Evolutionary conservation across 2,329 filamentous ascomycete species (phyloP).

Genomic region (Diaporthe ampelina): DNA sequence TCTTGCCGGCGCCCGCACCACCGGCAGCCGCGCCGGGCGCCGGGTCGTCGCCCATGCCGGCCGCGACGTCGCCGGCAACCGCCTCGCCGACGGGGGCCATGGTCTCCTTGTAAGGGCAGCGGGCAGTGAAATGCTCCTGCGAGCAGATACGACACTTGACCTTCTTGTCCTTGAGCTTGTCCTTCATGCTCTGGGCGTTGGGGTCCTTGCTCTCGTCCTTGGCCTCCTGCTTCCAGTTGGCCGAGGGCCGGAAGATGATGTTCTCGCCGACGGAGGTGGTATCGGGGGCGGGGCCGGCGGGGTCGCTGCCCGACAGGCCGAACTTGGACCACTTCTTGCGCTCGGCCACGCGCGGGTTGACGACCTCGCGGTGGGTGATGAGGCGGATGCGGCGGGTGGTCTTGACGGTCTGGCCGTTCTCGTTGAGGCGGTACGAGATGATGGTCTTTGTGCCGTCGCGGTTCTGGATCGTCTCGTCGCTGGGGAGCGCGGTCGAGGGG

Average conservation of each 20-base stretch:
- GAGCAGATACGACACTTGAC: slow-evolving; percentile 99
- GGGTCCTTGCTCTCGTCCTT: slow-evolving; percentile 81
- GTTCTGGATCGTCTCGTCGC: slow-evolving; percentile 91
- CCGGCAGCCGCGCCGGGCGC: slow-evolving; percentile 61
- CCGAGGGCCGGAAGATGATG: slow-evolving; percentile 93
- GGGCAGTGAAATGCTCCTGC: slow-evolving; percentile 98
- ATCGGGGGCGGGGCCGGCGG: slow-evolving; percentile 84
- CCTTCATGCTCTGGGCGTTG: slow-evolving; percentile 81
- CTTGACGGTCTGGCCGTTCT: slow-evolving; percentile 96
- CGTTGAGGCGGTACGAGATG: slow-evolving; percentile 90
- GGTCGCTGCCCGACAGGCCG: slow-evolving; percentile 88
- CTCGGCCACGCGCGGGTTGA: slow-evolving; percentile 97
- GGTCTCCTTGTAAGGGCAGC: slow-evolving; percentile 99
- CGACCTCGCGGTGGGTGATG: slow-evolving; percentile 89
- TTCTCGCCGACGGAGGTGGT: slow-evolving; percentile 97
- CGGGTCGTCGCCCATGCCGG: slow-evolving; percentile 66
- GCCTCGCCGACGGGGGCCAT: slow-evolving; percentile 88
- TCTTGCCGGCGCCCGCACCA: slow-evolving; percentile 74
- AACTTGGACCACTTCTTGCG: slow-evolving; percentile 96
- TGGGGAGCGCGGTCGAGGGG: slow-evolving; percentile 75
- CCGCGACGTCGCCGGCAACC: slow-evolving; percentile 66
- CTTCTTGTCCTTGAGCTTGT: slow-evolving; percentile 97
- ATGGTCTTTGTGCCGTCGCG: slow-evolving; percentile 99
- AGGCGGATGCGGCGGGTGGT: slow-evolving; percentile 95
- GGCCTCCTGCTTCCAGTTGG: slow-evolving; percentile 93